Conservation (phyloP, 768 basidiomycete genomes). For the Russula virescens region DNA sequence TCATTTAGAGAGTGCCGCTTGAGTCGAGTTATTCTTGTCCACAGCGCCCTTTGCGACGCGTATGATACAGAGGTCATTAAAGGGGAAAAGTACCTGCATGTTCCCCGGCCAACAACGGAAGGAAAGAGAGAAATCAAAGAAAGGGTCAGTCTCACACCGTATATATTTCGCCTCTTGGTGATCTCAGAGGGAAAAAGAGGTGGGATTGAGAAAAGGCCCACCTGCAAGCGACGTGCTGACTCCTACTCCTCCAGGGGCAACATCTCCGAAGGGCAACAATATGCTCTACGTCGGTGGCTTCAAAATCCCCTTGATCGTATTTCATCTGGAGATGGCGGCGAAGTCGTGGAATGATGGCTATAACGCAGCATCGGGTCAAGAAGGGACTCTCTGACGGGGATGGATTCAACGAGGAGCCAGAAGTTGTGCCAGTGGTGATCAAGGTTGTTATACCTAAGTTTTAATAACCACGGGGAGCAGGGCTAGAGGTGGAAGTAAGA, state of each 20-base stretch:
- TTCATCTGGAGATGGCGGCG: slow-evolving; percentile 41
- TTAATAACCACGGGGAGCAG: too few relatives aligned
- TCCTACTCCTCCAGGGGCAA: slow-evolving; percentile 83
- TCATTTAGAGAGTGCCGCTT: slow-evolving; percentile 73
- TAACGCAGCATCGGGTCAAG: slow-evolving; percentile 77
- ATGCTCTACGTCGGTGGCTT: slow-evolving; percentile 64
- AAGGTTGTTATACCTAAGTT: too few relatives aligned
- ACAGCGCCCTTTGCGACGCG: slow-evolving; percentile 72
- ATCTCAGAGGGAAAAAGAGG: too few relatives aligned
- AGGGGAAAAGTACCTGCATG: slow-evolving; percentile 84
- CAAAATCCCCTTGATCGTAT: slow-evolving; percentile 65
- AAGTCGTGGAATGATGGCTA: slow-evolving; percentile 35
- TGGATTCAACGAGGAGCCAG: too few relatives aligned
- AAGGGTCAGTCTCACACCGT: too few relatives aligned
- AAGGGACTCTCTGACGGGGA: too few relatives aligned
- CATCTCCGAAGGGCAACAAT: slow-evolving; percentile 71
- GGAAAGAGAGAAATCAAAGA: too few relatives aligned
- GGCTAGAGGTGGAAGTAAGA: too few relatives aligned
- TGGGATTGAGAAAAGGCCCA: slow-evolving; percentile 31
- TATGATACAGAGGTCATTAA: slow-evolving; percentile 80
- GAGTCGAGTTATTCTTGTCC: slow-evolving; percentile 67
- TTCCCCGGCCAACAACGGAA: too few relatives aligned
- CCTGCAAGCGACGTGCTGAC: slow-evolving; percentile 67
- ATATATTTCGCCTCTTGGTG: too few relatives aligned
- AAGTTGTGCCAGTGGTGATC: too few relatives aligned